Evolutionary conservation across 108 stramenopile species (phyloP), one percentile per base, ranked within the genome.

Genomic region (Cyclostephanos tholiformis): DNA sequence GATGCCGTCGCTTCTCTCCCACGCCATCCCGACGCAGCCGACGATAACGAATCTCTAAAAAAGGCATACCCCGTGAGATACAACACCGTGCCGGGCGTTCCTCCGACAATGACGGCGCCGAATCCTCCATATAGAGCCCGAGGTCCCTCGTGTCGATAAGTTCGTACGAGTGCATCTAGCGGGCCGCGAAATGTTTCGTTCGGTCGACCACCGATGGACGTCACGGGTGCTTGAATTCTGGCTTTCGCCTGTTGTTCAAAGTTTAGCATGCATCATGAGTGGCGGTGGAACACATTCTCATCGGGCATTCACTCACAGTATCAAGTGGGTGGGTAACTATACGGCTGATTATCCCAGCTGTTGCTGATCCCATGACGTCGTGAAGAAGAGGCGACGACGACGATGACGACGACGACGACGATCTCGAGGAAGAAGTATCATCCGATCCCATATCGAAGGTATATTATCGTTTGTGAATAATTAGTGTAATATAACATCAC

Each of bases 61-160:
- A 83, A 74, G 60, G 97, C 97, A 84, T 99, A 99, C 25, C 93
- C 88, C 26, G 92, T 86, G 39, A 99, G 76, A 82, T 99, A 99
- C 7, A 98, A 38, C 48, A 92, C 84, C 16, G 94, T 94, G 4
- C 95, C 99, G 7, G 98, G 98, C n/a, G 94, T 96, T 16, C 96
- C 96, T 6, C 95, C 96, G 2, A 96, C 63, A 30, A 96, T 67
- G 14, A 94, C 91, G 22, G 97, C 91, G 22, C 92, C 94, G 67
- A 99, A 85, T 3, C 99, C 99, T 29, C 96, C 84, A 74, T 98
- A 99, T 19, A 98, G 77, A 0, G 95, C 97, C 8, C 73, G 73
- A 1, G 98, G n/a, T 19, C 98, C 97, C 80, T 98, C 97, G 0
- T 70, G 46, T n/a, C 78, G 77, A 64, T 76, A 87, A 7, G 93